Evolutionary conservation across 2,329 filamentous ascomycete genomes (phyloP).

Genomic region (Aspergillus fumigatiaffinis): DNA sequence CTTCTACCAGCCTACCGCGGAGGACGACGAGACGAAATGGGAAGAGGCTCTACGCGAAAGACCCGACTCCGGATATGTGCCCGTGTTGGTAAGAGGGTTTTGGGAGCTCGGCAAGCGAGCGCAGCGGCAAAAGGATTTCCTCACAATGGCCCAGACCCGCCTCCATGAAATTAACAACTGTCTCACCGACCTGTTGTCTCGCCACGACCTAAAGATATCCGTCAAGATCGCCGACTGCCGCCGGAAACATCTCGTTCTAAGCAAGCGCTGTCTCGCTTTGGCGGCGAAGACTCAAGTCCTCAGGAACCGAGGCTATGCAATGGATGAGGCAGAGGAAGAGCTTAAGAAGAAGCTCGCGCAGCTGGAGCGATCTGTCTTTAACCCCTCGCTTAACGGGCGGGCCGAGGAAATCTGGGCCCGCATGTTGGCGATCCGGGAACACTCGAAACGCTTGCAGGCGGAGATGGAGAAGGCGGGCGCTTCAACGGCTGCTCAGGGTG

Average conservation of each 20-base stretch:
- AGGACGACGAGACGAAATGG: conserved; percentile 60
- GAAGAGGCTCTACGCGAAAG: conserved; percentile 60
- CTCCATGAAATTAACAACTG: conserved; percentile 64
- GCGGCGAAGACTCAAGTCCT: conserved; percentile 63
- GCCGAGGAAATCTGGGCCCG: conserved; percentile 65
- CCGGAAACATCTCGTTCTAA: conserved; percentile 57
- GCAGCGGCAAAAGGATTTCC: conserved; percentile 53
- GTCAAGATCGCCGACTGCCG: conserved; percentile 56
- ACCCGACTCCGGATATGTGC: conserved; percentile 55
- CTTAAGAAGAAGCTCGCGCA: conserved; percentile 58
- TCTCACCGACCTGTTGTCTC: conserved; percentile 55
- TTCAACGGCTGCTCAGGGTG: conserved; percentile 35
- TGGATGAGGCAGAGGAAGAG: conserved; percentile 61
- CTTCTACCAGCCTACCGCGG: conserved; percentile 56
- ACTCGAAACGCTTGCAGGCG: conserved; percentile 55
- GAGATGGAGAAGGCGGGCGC: conserved; percentile 56
- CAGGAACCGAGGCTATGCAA: conserved; percentile 61
- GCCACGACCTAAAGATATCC: conserved; percentile 58
- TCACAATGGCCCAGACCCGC: conserved; percentile 55
- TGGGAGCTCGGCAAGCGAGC: conserved; percentile 56
- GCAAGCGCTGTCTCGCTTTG: conserved; percentile 57
- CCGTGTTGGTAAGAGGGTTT: conserved; percentile 59
- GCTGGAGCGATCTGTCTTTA: conserved; percentile 56
- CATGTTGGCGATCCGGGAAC: conserved; percentile 59
- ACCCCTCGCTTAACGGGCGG: conserved; percentile 56